Base-by-base conservation (phyloP, 768 basidiomycete genomes). In the Lactarius evosmus region DNA sequence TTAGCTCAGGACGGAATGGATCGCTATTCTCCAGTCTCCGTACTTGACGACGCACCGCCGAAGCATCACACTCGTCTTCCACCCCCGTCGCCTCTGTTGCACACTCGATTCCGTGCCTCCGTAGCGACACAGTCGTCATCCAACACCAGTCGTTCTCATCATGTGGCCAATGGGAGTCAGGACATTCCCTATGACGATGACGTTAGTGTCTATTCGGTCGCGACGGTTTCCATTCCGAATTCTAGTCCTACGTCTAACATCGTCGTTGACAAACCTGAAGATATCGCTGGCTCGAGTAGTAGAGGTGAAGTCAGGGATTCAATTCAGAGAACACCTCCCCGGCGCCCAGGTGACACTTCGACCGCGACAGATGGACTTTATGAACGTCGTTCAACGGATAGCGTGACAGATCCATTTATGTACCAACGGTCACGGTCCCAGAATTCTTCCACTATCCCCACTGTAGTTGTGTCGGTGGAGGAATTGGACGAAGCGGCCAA, bases 401-500 rank as follows among this genome's bases (percentile, higher is more conserved):
- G 56, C 46, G 50, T 53, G 30, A 33, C 67, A 55, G 66, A 72
- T 56, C 66, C 72, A 30, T 67, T 71, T 56, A 22, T 65, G 27
- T 67, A 69, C 61, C 61, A 33, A 29, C 60, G 4, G 32, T 53
- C 50, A 41, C 62, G 11, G 59, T 66, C 44, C 40, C 53, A 19
- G 4, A 56, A 25, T 30, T 33, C 76, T n/a, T 2, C 34, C 9
- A 65, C 72, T 16, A 69, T 84, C 30, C 85, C 85, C 2, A 80
- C 77, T 5, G 81, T 87, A 22, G 75, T 88, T 57, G 76, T 88
- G 40, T 86, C 85, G 14, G 44, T 44, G 8, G 79, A 78, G 2
- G 79, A 79, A 25, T 49, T 67, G 7, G 70, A 67, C 6, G 58
- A 60, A 0, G 63, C 62, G 30, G 55, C 17, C 27, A 4, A 41